Evolutionary conservation across 768 basidiomycete genomes (phyloP), one percentile per base, ranked within the genome.

Genomic region (Mrakia gelida): DNA sequence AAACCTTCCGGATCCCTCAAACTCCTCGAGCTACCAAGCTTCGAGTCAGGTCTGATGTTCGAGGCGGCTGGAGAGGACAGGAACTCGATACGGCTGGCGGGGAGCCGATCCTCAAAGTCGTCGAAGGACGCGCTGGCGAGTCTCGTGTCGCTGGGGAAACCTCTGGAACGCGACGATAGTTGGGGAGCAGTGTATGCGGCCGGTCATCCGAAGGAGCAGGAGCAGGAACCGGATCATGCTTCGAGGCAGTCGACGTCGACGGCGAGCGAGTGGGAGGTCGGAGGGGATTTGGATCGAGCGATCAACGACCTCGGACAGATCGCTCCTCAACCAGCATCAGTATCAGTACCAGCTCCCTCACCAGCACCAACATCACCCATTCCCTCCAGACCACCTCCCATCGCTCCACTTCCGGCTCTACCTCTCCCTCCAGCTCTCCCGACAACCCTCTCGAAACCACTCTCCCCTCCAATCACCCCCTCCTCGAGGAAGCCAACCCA

Each of bases 1-100:
- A 77, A 77, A 43, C 54, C 67, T 34, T 77, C 76, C 1, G 76
- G 76, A 9, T 70, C 67, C 1, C 71, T 77, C 16, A 71, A 71
- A 15, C 61, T 77, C 16, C 76, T 77, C n/a, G 67, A 70, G 8
- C 54, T 77, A 2, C 76, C 76, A 2, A 71, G 70, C 43, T 72
- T 77, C 67, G 76, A 68, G 43, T 49, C 49, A 4, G 72, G 72
- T 2, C 56, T 61, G 7, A 21, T 38, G 18, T 73, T 73, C 38
- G 72, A 61, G 26, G 23, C 21, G 23, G 21, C 67, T 0, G 67
- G 67, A 70, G 67, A 41, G 34, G 34, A 13, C 1, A 70, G 26
- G 23, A n/a, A 70, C 67, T 43, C 38, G 34, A 38, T 18, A 16
- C 11, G 49, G 11, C 9, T 30, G 63, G 16, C 38, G 38, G 23